Evolutionary conservation across 2,329 filamentous ascomycete species (phyloP).

Genomic region (Fusarium oxysporum): DNA sequence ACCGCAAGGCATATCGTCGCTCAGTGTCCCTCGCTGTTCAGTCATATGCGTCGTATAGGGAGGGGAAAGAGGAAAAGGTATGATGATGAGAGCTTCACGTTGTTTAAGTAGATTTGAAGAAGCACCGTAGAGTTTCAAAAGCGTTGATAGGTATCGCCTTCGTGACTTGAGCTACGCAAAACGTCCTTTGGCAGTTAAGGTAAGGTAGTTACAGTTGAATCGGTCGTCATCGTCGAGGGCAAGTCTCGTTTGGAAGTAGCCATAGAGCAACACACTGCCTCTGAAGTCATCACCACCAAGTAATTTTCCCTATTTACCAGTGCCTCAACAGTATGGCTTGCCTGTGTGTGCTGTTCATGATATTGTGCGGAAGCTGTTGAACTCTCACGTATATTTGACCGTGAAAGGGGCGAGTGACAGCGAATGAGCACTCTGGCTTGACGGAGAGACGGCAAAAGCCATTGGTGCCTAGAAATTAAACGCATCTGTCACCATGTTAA

Average conservation of each 20-base stretch:
- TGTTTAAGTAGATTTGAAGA: neutral
- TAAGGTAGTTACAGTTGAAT: slow-evolving; percentile 11
- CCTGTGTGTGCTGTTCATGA: neutral
- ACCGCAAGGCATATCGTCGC: slow-evolving; percentile 48
- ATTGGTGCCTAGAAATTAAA: neutral
- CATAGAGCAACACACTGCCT: neutral
- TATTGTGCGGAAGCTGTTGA: neutral
- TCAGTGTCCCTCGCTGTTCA: neutral
- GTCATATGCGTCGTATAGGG: neutral
- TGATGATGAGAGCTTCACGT: neutral
- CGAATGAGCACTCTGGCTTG: slow-evolving; percentile 17
- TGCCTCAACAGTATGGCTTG: neutral
- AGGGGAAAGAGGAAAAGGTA: neutral
- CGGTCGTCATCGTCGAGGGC: slow-evolving; percentile 6
- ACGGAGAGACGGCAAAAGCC: neutral
- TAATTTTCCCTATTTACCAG: neutral
- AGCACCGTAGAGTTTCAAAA: neutral
- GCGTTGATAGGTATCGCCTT: neutral
- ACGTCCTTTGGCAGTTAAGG: slow-evolving; percentile 14
- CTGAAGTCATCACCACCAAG: slow-evolving; percentile 10
- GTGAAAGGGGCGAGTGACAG: slow-evolving; percentile 34
- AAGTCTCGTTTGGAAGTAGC: slow-evolving; percentile 23
- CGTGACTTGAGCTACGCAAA: slow-evolving; percentile 1
- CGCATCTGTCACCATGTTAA: neutral
- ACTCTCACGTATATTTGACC: slow-evolving; percentile 29